Conservation (phyloP, 805 yeast genomes). For the Candida schatavii region DNA sequence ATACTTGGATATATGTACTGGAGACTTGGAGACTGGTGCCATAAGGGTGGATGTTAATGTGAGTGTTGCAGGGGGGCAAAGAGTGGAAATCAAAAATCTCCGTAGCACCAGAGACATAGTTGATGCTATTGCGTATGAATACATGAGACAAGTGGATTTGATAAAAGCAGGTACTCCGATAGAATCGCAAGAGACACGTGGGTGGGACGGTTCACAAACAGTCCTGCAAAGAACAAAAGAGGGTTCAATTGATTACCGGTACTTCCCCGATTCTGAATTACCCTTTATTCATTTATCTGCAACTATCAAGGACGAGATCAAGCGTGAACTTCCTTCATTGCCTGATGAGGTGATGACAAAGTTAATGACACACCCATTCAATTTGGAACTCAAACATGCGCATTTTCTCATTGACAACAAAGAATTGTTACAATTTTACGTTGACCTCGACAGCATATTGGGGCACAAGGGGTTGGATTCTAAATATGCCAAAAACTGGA, state of each 20-base stretch:
- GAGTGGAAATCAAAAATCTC: conserved; percentile 89
- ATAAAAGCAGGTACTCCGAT: conserved; percentile 32
- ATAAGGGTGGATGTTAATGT: conserved; percentile 93
- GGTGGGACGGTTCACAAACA: conserved; percentile 84
- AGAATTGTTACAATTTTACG: conserved; percentile 51
- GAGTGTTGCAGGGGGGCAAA: conserved; percentile 65
- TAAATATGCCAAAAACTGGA: conserved; percentile 67
- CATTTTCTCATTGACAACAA: conserved; percentile 56
- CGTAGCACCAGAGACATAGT: conserved; percentile 79
- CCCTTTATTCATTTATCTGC: conserved; percentile 52
- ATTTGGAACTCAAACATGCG: conserved; percentile 71
- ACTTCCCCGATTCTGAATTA: conserved; percentile 92
- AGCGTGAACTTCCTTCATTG: conserved; percentile 46
- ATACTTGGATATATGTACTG: conserved; percentile 72
- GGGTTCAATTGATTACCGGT: conserved; percentile 80
- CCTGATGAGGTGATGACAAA: conserved; percentile 58
- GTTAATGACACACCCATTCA: conserved; percentile 49
- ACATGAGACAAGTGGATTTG: conserved; percentile 58
- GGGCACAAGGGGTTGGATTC: conserved; percentile 18
- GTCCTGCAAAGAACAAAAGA: conserved; percentile 73
- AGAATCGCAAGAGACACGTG: conserved; percentile 68
- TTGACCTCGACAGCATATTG: conserved; percentile 31
- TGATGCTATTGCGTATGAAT: conserved; percentile 74
- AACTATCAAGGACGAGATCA: conserved; percentile 41
- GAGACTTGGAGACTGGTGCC: conserved; percentile 92